phyloP scores from a whole-genome alignment of 106 monocot genomes.

The Iris macrosiphon region DNA sequence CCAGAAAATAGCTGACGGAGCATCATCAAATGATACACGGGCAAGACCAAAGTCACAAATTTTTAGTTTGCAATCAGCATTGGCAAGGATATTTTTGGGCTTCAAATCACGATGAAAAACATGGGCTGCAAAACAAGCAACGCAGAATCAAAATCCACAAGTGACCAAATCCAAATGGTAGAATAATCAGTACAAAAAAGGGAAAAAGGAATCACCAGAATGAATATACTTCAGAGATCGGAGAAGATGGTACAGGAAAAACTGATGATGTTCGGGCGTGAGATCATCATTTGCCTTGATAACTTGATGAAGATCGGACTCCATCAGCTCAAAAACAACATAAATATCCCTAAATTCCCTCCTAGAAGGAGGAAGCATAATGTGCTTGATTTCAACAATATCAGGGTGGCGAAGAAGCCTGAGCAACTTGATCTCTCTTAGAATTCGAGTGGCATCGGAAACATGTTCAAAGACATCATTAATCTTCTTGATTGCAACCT shows the following conservation, averaged over 20 bases:
- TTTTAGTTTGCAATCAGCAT: constrained; percentile 79
- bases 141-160: background rate
- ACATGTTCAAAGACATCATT: constrained; percentile 90
- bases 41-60: constrained; percentile 82
- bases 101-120: constrained; percentile 86
- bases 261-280: constrained; percentile 77
- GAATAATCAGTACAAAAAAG: background rate
- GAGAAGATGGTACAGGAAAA: constrained; percentile 81
- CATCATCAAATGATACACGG: constrained; percentile 73
- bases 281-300: constrained; percentile 89
- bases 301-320: constrained; percentile 85
- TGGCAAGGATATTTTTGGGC: constrained; percentile 88
- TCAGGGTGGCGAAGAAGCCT: constrained; percentile 73
- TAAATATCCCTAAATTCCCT: constrained; percentile 82
- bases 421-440: constrained; percentile 82
- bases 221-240: constrained; percentile 78
- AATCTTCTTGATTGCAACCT: constrained; percentile 86
- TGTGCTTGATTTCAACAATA: constrained; percentile 88
- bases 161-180: constrained; percentile 1
- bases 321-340: constrained; percentile 86
- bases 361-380: constrained; percentile 82
- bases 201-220: constrained; percentile 31
- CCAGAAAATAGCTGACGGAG: constrained; percentile 84
- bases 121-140: constrained; percentile 40
- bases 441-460: constrained; percentile 81